Evolutionary conservation across 306 rosid genomes (phyloP).

Genomic region (Castanospermum australe): DNA sequence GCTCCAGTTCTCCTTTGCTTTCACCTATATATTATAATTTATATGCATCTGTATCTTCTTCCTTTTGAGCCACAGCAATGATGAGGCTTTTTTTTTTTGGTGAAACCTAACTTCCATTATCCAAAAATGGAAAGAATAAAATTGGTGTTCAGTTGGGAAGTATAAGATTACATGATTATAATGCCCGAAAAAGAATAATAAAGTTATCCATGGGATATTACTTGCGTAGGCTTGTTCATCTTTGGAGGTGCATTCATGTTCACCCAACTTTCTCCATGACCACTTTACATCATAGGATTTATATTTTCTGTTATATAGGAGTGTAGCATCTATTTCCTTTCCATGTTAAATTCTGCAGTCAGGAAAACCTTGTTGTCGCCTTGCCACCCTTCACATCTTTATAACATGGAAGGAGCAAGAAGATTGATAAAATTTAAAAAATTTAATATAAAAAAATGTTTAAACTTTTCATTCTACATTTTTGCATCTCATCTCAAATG

Average conservation of each 20-base stretch:
- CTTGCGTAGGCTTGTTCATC: not conserved
- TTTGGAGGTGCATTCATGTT: not conserved
- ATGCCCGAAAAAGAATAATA: not conserved
- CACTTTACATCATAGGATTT: not conserved
- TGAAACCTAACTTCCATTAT: not conserved
- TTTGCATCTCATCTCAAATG: not conserved
- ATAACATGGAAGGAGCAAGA: not conserved
- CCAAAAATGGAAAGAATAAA: not conserved
- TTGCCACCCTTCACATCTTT: not conserved
- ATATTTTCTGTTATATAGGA: not conserved
- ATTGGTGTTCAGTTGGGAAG: not conserved
- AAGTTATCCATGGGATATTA: not conserved
- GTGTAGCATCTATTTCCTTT: not conserved
- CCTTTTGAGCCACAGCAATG: not conserved
- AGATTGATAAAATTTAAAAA: not conserved
- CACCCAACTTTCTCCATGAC: conserved; percentile 10
- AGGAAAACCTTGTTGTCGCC: not conserved
- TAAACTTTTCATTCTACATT: not conserved
- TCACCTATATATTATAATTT: not conserved
- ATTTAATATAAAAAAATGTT: not conserved
- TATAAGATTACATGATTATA: not conserved
- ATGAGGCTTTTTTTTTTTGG: not conserved
- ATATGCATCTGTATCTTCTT: not conserved
- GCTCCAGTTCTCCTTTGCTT: not conserved
- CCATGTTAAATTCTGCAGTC: not conserved